phyloP scores from a whole-genome alignment of 2,329 filamentous ascomycete species.

The Alternaria viburni region DNA sequence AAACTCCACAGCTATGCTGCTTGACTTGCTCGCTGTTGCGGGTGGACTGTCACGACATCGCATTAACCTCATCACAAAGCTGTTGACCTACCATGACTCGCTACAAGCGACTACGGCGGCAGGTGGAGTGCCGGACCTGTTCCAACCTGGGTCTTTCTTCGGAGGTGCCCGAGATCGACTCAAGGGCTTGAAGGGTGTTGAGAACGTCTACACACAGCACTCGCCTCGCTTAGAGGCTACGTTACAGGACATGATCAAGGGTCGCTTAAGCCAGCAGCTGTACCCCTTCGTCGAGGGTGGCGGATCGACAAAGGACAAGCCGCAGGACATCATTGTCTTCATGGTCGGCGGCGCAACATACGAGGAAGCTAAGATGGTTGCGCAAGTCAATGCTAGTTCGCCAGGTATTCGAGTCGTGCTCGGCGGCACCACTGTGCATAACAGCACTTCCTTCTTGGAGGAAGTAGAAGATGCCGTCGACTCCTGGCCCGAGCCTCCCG shows the following conservation, averaged over 20 bases:
- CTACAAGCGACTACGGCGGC: constrained; percentile 75
- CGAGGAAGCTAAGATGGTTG: constrained; percentile 94
- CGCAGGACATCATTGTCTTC: constrained; percentile 94
- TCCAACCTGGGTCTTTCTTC: constrained; percentile 87
- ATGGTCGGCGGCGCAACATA: constrained; percentile 94
- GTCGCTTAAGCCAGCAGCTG: constrained; percentile 80
- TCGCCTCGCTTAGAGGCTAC: constrained; percentile 86
- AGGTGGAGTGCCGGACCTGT: constrained; percentile 88
- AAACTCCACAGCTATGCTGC: constrained; percentile 81
- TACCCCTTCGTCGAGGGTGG: constrained; percentile 94
- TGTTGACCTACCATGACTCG: constrained; percentile 85
- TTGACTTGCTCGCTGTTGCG: constrained; percentile 83
- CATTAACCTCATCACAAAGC: constrained; percentile 79
- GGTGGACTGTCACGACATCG: constrained; percentile 79
- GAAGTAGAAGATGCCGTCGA: constrained; percentile 89
- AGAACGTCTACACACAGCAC: constrained; percentile 99
- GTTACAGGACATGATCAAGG: constrained; percentile 91
- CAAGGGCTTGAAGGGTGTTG: constrained; percentile 94
- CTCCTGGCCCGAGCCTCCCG: constrained; percentile 74
- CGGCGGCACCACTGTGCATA: constrained; percentile 87
- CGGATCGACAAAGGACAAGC: constrained; percentile 87
- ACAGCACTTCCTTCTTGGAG: constrained; percentile 84
- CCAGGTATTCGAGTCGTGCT: constrained; percentile 89
- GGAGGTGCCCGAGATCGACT: constrained; percentile 85
- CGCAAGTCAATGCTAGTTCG: constrained; percentile 89